Evolutionary conservation across 2,329 filamentous ascomycete genomes (phyloP).

Genomic region (Colletotrichum costaricense): DNA sequence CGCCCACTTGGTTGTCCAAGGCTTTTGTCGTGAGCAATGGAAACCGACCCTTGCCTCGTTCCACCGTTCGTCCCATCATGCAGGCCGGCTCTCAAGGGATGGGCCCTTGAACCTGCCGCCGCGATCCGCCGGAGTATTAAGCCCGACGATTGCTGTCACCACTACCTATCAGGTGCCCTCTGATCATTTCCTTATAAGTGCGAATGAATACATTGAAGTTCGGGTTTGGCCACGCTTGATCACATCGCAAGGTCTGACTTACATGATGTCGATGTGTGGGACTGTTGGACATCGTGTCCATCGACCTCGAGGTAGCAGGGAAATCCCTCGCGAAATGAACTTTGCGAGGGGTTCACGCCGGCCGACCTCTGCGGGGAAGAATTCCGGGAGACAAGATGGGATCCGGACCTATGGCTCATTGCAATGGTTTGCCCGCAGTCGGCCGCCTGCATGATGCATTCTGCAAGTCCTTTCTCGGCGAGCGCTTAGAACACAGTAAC

Average conservation of each 20-base stretch:
- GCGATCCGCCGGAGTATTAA: background rate
- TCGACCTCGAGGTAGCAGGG: constrained; percentile 12
- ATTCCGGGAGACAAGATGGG: constrained; percentile 4
- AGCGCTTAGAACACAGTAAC: constrained; percentile 31
- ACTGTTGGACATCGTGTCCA: constrained; percentile 10
- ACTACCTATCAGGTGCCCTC: background rate
- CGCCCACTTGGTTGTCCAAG: background rate
- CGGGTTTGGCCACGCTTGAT: constrained; percentile 11
- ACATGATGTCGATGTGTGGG: background rate
- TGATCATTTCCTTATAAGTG: constrained; percentile 1
- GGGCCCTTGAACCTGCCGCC: background rate
- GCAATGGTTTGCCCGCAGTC: background rate
- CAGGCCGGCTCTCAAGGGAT: background rate
- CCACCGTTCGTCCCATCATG: background rate
- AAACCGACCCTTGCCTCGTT: background rate
- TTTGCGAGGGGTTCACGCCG: constrained; percentile 10
- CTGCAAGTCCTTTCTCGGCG: constrained; percentile 8
- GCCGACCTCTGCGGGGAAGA: constrained; percentile 16
- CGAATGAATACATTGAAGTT: background rate
- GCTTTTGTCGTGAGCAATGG: background rate
- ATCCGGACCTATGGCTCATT: background rate
- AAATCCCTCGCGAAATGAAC: constrained; percentile 18
- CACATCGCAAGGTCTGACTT: background rate
- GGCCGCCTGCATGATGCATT: constrained; percentile 1
- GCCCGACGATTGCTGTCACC: background rate